These are phyloP conservation scores for Kluyveromyces lactis DNA, from an alignment of 805 yeast species.

Conservation along the genomic window DNA sequence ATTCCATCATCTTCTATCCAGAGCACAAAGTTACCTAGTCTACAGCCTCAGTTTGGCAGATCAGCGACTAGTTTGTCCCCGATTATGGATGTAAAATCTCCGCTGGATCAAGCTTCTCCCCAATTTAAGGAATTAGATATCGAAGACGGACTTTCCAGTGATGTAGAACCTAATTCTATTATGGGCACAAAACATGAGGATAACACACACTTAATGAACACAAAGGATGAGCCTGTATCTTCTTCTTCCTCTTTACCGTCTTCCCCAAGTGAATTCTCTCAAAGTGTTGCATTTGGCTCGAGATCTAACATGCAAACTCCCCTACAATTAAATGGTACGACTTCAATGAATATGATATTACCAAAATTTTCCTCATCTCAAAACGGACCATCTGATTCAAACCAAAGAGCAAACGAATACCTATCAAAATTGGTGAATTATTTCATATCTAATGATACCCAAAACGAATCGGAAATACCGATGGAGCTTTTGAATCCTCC, in stretches of 20 bases:
- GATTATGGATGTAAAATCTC: constrained; percentile 5
- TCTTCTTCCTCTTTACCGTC: constrained; percentile 29
- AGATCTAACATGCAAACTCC: constrained; percentile 16
- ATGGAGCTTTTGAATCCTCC: constrained; percentile 25
- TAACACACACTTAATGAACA: constrained; percentile 2
- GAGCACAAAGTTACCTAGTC: constrained; percentile 18
- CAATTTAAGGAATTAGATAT: constrained; percentile 27
- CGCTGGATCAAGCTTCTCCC: constrained; percentile 9
- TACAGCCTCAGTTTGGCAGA: constrained; percentile 10
- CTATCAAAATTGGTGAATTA: constrained; percentile 26
- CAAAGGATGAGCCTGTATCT: constrained; percentile 7
- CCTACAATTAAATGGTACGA: constrained; percentile 18
- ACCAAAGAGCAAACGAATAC: constrained; percentile 26
- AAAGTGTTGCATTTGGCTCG: constrained; percentile 24
- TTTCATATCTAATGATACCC: constrained; percentile 27
- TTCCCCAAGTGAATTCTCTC: constrained; percentile 26
- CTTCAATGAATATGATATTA: constrained; percentile 25
- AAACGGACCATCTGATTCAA: constrained; percentile 24
- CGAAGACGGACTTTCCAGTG: constrained; percentile 32
- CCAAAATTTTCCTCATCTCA: constrained; percentile 22
- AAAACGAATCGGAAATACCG: constrained; percentile 20
- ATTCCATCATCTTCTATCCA: constrained; percentile 20
- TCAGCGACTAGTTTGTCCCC: constrained; percentile 6
- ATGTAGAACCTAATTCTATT: constrained; percentile 22
- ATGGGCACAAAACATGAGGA: constrained; percentile 1